phyloP scores from a whole-genome alignment of 768 basidiomycete species.

The Lactarius psammicola region DNA sequence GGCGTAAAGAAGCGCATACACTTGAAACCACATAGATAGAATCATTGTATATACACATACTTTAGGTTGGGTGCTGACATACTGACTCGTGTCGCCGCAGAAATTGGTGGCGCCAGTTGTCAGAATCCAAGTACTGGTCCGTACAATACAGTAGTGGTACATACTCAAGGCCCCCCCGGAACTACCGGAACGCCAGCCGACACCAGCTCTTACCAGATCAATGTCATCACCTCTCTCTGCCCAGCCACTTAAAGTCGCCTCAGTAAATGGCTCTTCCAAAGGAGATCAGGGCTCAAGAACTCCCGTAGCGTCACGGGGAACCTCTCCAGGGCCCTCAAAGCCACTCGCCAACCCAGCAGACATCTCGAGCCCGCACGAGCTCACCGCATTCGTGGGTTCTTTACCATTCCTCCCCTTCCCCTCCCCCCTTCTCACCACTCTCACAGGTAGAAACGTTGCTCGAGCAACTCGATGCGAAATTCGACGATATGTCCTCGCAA shows the following conservation, averaged over 20 bases:
- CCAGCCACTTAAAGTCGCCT: constrained; percentile 26
- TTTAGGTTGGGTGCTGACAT: too few species aligned
- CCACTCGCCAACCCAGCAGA: constrained; percentile 44
- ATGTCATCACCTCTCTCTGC: constrained; percentile 24
- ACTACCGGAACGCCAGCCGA: background rate
- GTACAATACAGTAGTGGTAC: too few species aligned
- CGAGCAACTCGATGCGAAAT: constrained; percentile 84
- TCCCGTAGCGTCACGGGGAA: constrained; percentile 15
- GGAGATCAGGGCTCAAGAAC: constrained; percentile 19
- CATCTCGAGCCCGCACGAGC: constrained; percentile 89
- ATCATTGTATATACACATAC: too few species aligned
- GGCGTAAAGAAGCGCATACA: too few species aligned
- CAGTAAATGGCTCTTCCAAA: constrained; percentile 20
- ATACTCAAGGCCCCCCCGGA: background rate
- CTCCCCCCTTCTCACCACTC: background rate
- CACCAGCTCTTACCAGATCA: background rate
- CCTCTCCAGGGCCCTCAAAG: constrained; percentile 17
- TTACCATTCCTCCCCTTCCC: background rate
- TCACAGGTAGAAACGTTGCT: constrained; percentile 81
- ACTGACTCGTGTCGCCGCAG: too few species aligned
- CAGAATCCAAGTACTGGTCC: too few species aligned
- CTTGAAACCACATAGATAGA: too few species aligned
- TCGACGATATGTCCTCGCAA: constrained; percentile 90
- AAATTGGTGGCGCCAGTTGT: too few species aligned
- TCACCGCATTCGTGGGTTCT: constrained; percentile 85